Evolutionary conservation across 768 basidiomycete genomes (phyloP).

Genomic region (Calocera viscosa): DNA sequence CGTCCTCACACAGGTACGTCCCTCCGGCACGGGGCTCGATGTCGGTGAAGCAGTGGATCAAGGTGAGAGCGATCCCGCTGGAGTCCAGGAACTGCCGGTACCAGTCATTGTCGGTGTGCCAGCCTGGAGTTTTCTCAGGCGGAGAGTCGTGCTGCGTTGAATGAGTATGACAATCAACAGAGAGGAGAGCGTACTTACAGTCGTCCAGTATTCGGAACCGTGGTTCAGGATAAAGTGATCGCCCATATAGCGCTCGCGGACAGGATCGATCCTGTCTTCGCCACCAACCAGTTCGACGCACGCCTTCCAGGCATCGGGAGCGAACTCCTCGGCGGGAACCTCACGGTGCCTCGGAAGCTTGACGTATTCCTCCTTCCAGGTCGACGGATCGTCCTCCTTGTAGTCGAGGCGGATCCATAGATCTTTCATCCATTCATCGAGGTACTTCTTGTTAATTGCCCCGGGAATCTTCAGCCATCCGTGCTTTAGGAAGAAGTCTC

Average conservation of each 20-base stretch:
- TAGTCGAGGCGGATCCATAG: constrained; percentile 17
- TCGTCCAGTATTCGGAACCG: constrained; percentile 7
- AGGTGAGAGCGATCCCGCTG: constrained; percentile 18
- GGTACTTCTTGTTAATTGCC: constrained; percentile 17
- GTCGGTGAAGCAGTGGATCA: constrained; percentile 22
- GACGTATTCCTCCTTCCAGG: constrained; percentile 17
- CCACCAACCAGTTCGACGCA: constrained; percentile 2
- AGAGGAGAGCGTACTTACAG: neutral
- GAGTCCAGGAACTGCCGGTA: constrained; percentile 22
- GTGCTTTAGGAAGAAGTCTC: constrained; percentile 18
- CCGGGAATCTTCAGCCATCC: constrained; percentile 18
- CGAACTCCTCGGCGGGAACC: constrained; percentile 11
- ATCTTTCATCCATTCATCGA: constrained; percentile 17
- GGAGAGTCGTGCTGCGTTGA: neutral
- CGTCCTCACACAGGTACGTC: constrained; percentile 18
- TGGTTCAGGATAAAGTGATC: constrained; percentile 10
- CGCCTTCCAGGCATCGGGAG: constrained; percentile 5
- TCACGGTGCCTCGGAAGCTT: constrained; percentile 16
- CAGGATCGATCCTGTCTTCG: neutral
- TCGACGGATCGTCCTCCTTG: constrained; percentile 18
- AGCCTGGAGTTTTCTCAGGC: constrained; percentile 12
- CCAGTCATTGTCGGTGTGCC: constrained; percentile 21
- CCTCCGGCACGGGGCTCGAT: constrained; percentile 17
- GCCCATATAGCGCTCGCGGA: constrained; percentile 1
- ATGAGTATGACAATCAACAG: neutral